These are phyloP conservation scores for Paramecium sonneborni DNA, from an alignment of 73 alveolate genomes.

Conservation along the genomic window DNA sequence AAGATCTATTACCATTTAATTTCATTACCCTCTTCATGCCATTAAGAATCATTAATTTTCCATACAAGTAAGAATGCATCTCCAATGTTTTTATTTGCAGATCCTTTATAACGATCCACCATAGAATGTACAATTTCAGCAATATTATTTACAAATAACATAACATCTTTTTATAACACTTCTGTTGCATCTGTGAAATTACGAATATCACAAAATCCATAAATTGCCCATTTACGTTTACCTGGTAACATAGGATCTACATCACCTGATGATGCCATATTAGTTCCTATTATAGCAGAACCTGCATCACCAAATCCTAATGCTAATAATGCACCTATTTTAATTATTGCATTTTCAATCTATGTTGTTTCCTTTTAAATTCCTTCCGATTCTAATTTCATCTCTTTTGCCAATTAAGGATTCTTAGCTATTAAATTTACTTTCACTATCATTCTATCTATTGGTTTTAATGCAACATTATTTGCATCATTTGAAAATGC, in stretches of 20 bases:
- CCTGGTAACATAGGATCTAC: constrained; percentile 89
- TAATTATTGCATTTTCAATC: constrained; percentile 96
- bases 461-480: constrained; percentile 82
- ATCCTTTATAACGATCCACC: constrained; percentile 94
- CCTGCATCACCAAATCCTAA: constrained; percentile 91
- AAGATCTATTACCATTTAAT: constrained; percentile 71
- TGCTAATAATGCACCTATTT: constrained; percentile 89
- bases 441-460: constrained; percentile 84
- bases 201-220: constrained; percentile 92
- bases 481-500: constrained; percentile 84
- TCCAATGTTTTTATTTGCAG: constrained; percentile 99
- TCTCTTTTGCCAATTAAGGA: constrained; percentile 73
- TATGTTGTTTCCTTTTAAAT: constrained; percentile 84
- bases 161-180: constrained; percentile 91
- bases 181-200: constrained; percentile 90
- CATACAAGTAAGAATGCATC: constrained; percentile 99
- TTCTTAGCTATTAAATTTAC: constrained; percentile 78
- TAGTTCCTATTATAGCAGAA: constrained; percentile 75
- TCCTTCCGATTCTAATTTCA: constrained; percentile 62
- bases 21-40: constrained; percentile 50
- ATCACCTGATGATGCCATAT: constrained; percentile 77
- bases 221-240: constrained; percentile 78
- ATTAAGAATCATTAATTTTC: constrained; percentile 89
- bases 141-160: constrained; percentile 98
- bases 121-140: constrained; percentile 98